Conservation (phyloP, 805 yeast genomes). For the Yamadazyma laniorum region DNA sequence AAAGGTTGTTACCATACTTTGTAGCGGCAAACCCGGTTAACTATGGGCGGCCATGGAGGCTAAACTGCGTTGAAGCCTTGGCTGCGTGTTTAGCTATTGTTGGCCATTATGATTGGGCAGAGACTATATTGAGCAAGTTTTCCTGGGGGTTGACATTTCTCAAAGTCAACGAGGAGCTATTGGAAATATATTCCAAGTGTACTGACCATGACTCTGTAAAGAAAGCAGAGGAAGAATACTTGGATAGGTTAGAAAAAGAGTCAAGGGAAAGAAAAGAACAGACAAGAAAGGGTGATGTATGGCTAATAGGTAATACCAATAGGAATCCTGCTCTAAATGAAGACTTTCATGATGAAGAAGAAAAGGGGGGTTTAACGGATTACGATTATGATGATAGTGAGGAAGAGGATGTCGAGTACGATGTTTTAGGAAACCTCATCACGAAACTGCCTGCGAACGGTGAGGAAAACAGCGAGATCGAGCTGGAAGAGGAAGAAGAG, state of each 20-base stretch:
- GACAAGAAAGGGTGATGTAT: slow-evolving; percentile 56
- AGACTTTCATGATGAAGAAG: slow-evolving; percentile 6
- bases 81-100: slow-evolving; percentile 97
- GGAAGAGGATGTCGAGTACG: slow-evolving; percentile 17
- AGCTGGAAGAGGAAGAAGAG: slow-evolving; percentile 2
- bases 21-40: slow-evolving; percentile 97
- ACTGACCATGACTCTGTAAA: slow-evolving; percentile 75
- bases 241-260: slow-evolving; percentile 66
- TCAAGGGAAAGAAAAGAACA: slow-evolving; percentile 57
- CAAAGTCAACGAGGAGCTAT: slow-evolving; percentile 73
- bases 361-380: slow-evolving; percentile 12
- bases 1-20: slow-evolving; percentile 83
- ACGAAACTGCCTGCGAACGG: slow-evolving; percentile 7
- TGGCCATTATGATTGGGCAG: slow-evolving; percentile 89
- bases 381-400: slow-evolving; percentile 16
- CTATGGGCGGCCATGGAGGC: slow-evolving; percentile 92
- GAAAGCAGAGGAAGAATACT: slow-evolving; percentile 71
- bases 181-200: slow-evolving; percentile 74
- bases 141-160: slow-evolving; percentile 93
- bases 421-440: slow-evolving; percentile 20
- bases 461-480: slow-evolving; percentile 8
- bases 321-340: slow-evolving; percentile 12
- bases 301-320: slow-evolving; percentile 80
- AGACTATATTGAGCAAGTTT: slow-evolving; percentile 68
- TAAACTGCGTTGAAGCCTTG: slow-evolving; percentile 95